Conservation (phyloP, 108 stramenopile species). For the Phaeodactylum tricornutum region DNA sequence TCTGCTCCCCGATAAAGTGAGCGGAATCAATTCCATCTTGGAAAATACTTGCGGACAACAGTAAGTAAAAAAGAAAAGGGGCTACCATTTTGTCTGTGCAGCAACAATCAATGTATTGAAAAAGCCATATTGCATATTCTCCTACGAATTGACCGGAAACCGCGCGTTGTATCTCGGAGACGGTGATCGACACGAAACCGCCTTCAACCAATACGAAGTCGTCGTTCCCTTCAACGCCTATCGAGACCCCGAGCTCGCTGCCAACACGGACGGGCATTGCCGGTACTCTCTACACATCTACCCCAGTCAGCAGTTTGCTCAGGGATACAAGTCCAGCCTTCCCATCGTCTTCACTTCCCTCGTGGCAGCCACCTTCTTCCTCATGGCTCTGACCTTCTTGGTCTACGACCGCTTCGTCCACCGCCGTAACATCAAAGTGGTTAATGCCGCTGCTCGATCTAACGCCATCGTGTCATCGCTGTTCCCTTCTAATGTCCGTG, state of each 20-base stretch:
- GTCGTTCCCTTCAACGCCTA: conserved; percentile 8
- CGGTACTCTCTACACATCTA: conserved; percentile 10
- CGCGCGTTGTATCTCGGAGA: not conserved
- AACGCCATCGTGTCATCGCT: conserved; percentile 15
- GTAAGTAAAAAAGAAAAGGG: too few relatives aligned
- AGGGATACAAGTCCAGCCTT: not conserved
- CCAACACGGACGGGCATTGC: conserved; percentile 4
- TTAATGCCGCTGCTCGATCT: conserved; percentile 8
- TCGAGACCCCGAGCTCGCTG: conserved; percentile 50
- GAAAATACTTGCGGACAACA: conserved; percentile 10
- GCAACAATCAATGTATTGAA: too few relatives aligned
- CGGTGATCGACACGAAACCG: conserved; percentile 2
- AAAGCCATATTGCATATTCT: too few relatives aligned
- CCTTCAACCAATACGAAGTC: not conserved
- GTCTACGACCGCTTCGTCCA: conserved; percentile 8
- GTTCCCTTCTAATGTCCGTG: conserved; percentile 22
- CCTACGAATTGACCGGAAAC: conserved; percentile 2
- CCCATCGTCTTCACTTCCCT: conserved; percentile 3
- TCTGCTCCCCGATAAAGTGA: conserved; percentile 6
- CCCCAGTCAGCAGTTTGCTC: not conserved
- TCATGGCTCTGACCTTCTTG: conserved; percentile 7
- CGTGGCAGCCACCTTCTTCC: conserved; percentile 4
- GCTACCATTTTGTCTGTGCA: conserved; percentile 4
- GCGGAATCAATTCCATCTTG: conserved; percentile 11
- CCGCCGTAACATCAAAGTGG: conserved; percentile 3